Base-by-base conservation (phyloP, 2,329 filamentous ascomycete genomes). In the Amylocarpus encephaloides region DNA sequence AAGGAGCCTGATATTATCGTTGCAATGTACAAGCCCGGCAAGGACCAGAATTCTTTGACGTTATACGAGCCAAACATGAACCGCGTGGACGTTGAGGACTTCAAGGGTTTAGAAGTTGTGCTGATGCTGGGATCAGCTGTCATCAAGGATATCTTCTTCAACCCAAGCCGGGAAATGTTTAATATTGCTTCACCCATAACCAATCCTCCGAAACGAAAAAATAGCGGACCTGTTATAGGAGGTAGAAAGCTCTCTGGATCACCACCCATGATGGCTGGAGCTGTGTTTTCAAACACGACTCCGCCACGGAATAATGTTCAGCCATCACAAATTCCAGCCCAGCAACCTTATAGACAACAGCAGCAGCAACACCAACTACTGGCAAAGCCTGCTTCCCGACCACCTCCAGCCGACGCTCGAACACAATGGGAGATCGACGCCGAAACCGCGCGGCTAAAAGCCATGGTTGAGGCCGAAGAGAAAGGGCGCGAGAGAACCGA, bases 1-100 rank as follows among this genome's bases (percentile, higher is more conserved):
- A 92, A 88, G 66, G 93, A 98, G 66, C 92, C 93, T 0, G 93
- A 97, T 68, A 97, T 97, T 59, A 91, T 90, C 0, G 77, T 97
- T n/a, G 90, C 89, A 2, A 78, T 97, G 61, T 95, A 91, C 73
- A 83, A 85, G 58, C 77, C 79, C 15, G 74, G 84, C 22, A 84
- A 81, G 59, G 70, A 73, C 43, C 70, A 52, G 22, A 83, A 80
- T 57, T 70, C 72, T 36, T 68, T 97, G 51, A 95, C 91, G 1
- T 77, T 98, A 38, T 96, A 97, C 71, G 88, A 98, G 68, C 88
- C 92, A 5, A 97, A 97, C 65, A 75, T 97, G 64, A 84, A 86
- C 54, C 78, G 93, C 6, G 85, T 97, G 10, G 91, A 97, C 39
- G 82, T 97, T 54, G 90, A 98, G 67, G 93, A 98, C 68, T 82